A percentile compares a stretch with the other conserved stretches of the same genome.
These are phyloP conservation scores for Capronia epimyces DNA, from an alignment of 2,329 filamentous ascomycete genomes.

Conservation along the genomic window DNA sequence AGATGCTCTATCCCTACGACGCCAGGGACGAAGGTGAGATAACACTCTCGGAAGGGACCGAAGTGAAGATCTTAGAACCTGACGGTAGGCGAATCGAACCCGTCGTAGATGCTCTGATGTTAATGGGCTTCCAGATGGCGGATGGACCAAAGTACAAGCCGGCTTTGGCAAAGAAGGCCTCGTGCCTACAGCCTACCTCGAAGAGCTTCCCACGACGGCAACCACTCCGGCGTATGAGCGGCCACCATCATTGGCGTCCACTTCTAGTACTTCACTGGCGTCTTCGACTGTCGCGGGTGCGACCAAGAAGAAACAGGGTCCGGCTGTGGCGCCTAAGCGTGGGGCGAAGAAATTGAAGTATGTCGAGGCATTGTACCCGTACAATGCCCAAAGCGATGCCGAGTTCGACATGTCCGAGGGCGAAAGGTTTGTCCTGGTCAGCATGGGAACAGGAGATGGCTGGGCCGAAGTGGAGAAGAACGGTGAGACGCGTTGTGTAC, in stretches of 20 bases:
- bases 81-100: slow-evolving; percentile 63
- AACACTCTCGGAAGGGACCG: slow-evolving; percentile 69
- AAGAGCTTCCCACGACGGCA: slow-evolving; percentile 50
- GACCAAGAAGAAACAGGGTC: slow-evolving; percentile 71
- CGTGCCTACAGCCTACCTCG: slow-evolving; percentile 81
- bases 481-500: slow-evolving; percentile 72
- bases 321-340: slow-evolving; percentile 80
- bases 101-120: slow-evolving; percentile 14
- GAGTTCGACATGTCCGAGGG: slow-evolving; percentile 90
- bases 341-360: slow-evolving; percentile 93
- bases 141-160: slow-evolving; percentile 80
- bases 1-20: slow-evolving; percentile 86
- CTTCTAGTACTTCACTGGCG: slow-evolving; percentile 63
- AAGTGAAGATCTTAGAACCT: slow-evolving; percentile 72
- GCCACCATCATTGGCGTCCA: slow-evolving; percentile 71
- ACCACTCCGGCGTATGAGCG: slow-evolving; percentile 40
- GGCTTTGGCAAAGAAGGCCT: slow-evolving; percentile 69
- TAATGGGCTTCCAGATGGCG: slow-evolving; percentile 62
- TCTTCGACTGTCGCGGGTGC: slow-evolving; percentile 43
- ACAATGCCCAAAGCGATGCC: slow-evolving; percentile 73
- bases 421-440: slow-evolving; percentile 84
- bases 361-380: slow-evolving; percentile 89
- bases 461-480: slow-evolving; percentile 97
- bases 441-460: slow-evolving; percentile 82
- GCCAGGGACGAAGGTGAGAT: slow-evolving; percentile 76